phyloP scores from a whole-genome alignment of 2,329 filamentous ascomycete genomes.

The Sclerotinia nivalis region DNA sequence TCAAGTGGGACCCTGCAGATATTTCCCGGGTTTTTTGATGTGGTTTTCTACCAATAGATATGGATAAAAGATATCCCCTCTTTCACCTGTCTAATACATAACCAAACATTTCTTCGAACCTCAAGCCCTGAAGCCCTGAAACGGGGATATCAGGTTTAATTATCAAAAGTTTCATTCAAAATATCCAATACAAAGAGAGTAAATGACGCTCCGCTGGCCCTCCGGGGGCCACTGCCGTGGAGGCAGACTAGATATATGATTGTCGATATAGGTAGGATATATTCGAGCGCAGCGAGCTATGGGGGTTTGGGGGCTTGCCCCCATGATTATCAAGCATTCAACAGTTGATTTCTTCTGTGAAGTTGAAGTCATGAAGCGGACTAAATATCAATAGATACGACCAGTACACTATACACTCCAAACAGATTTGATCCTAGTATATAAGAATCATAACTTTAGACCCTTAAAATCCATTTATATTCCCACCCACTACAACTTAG shows the following conservation, averaged over 20 bases:
- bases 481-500: neutral
- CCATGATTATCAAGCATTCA: neutral
- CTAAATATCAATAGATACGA: no score
- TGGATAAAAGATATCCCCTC: neutral
- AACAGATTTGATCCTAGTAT: no score
- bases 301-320: neutral
- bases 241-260: neutral
- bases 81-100: neutral
- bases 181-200: neutral
- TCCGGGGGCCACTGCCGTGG: slow-evolving; percentile 4
- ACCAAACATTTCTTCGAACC: neutral
- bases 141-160: no score
- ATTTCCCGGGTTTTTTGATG: neutral
- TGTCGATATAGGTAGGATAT: no score
- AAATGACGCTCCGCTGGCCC: slow-evolving; percentile 1
- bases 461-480: neutral
- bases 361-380: no score
- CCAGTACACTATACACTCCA: no score
- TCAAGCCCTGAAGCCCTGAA: neutral
- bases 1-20: neutral
- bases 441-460: no score
- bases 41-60: neutral
- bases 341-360: no score
- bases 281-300: neutral
- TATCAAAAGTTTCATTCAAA: neutral